Evolutionary conservation across 768 basidiomycete species (phyloP), one percentile per base, ranked within the genome.

Genomic region (Agrocybe praecox): DNA sequence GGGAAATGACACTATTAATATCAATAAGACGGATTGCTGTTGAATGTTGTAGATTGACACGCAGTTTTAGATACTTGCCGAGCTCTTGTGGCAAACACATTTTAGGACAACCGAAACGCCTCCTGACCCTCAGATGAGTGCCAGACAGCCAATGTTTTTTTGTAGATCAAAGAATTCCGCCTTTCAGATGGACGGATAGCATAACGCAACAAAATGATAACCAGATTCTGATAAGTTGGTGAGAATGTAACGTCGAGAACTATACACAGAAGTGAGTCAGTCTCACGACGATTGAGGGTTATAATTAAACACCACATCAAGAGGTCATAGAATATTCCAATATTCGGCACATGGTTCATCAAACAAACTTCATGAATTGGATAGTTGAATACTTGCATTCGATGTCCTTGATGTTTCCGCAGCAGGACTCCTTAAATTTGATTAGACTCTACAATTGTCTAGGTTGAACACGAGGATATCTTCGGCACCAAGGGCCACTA

Each of bases 371-470:
- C 43, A 24, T 11, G 10, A 23, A 45, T 46, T 40, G 26, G 22
- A 29, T 14, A 26, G 24, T 29, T 45, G 14, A 12, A 49, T 29
- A 49, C n/a, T 19, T 18, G 48, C 26, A 26, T 32, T 34, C n/a
- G 29, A 29, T 29, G 9, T 29, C 43, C 44, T 21, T 23, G 24
- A 40, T 47, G 32, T 34, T 42, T 26, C 46, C 47, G 46, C 29
- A 53, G 43, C 56, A 63, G 40, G n/a, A 33, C 45, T 46, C 2
- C 45, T 49, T 55, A 15, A 51, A 51, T 50, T 57, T 46, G 49
- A 24, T 71, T 76, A 93, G 26, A 98, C 96, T 71, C 95, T 84
- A 78, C 96, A 98, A 71, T 98, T 98, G 69, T 94, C 88, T 62
- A 99, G 73, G 59, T 86, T 91, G 68, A 96, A 90, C 51, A 96